Conservation (phyloP, 495 filamentous ascomycete genomes). For the Clohesyomyces aquaticus region DNA sequence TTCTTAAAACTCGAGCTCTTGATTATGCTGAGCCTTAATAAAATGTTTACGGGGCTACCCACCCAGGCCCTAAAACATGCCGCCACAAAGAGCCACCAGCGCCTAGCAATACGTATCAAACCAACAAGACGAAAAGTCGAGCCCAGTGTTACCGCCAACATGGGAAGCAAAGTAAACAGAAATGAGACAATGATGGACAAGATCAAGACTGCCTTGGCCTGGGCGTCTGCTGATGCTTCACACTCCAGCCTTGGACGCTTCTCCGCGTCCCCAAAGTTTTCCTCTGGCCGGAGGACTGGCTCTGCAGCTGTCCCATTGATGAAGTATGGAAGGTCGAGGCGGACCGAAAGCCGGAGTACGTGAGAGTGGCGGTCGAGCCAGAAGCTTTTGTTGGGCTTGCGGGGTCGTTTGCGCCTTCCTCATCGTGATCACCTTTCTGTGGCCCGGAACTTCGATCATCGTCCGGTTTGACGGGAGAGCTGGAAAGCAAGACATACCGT, state of each 20-base stretch:
- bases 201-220: constrained; percentile 19
- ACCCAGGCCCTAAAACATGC: too few species aligned
- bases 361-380: not conserved
- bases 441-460: constrained; percentile 1
- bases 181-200: too few species aligned
- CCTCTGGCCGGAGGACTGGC: constrained; percentile 45
- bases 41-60: too few species aligned
- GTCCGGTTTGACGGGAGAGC: constrained; percentile 48
- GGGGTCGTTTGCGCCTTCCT: not conserved
- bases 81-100: too few species aligned
- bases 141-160: too few species aligned
- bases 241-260: constrained; percentile 56
- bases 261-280: constrained; percentile 63
- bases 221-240: constrained; percentile 29
- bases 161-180: too few species aligned
- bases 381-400: constrained; percentile 18
- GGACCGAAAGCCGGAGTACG: constrained; percentile 6
- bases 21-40: too few species aligned
- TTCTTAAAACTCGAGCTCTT: too few species aligned
- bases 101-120: too few species aligned
- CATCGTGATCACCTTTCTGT: not conserved
- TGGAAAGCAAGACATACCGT: constrained; percentile 52
- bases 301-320: constrained; percentile 50
- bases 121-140: too few species aligned
- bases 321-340: constrained; percentile 56